Base-by-base conservation (phyloP, 192 early-diverging fungal species). In the Thoreauomyces humboldtii region DNA sequence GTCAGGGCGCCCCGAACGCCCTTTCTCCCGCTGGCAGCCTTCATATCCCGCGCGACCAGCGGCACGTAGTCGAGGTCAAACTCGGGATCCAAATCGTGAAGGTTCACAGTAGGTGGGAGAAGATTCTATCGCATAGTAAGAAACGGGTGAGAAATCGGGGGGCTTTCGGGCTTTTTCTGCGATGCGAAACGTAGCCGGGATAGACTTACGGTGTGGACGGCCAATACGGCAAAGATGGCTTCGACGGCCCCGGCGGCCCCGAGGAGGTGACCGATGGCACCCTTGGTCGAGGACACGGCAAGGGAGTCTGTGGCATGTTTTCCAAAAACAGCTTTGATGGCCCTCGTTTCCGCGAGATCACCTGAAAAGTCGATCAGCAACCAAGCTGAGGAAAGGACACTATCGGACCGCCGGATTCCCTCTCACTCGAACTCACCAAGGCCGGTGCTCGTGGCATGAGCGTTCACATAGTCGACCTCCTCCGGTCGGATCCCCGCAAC, bases 181-280 rank as follows among this genome's bases (percentile, higher is more conserved):
- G n/a, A n/a, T 22, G 47, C 24, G 11, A 28, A 58, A n/a, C 29
- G 0, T 15, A 17, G 47, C 22, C 22, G 22, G 9, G 24, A 5
- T 1, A 24, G 15, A 28, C 70, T 76, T 73, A 87, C 82, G 31
- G 80, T 66, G 19, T 90, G 65, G 27, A 98, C 67, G 7, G 91
- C 83, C 45, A 95, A 65, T 24, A 96, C 85, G 0, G 93, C 80
- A 63, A 93, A 94, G 2, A 96, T 88, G 2, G 94, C 91, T 71
- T 98, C 95, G 7, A 96, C 87, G 4, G 94, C 88, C 15, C 95
- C 94, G 1, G 95, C 95, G 1, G 93, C 95, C 0, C 95, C 95
- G n/a, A 98, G 77, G 44, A 98, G 74, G 75, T 98, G 95, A 7
- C 95, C 95, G 0, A 88, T 88, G 1, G 95, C 88, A 24, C 92